Base-by-base conservation (phyloP, 2,329 filamentous ascomycete species). In the Botryotinia convoluta region DNA sequence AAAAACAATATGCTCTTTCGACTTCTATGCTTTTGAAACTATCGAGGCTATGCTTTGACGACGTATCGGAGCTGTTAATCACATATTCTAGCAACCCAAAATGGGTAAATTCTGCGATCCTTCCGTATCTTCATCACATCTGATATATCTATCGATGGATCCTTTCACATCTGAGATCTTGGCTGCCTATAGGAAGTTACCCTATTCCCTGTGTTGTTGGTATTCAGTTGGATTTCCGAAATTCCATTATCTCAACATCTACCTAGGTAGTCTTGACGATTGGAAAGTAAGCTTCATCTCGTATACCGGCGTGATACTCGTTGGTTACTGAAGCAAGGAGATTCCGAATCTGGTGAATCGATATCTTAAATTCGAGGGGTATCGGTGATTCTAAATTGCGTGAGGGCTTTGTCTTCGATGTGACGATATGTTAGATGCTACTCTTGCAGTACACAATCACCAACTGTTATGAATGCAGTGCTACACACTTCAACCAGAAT, bases 101-200 rank as follows among this genome's bases (percentile, higher is more conserved):
- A 35, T 42, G 37, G 64, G 64, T 54, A 39, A 9, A 54, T 54
- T 35, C 39, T 29, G 42, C 42, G 29, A 3, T 35, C 10, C 18
- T 35, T 48, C 32, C 26, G 39, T 29, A 68, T 54, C 35, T 51
- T 26, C 35, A 51, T 54, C 45, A 54, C 26, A 68, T 68, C n/a
- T 39, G 45, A 68, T 20, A 67, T 51, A 51, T 39, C 45, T 67
- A 51, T 37, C 12, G 20, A 65, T 20, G 12, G 29, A n/a, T 51
- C 8, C 29, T 65, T 26, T 37, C 14, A 29, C 14, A 16, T 67
- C 63, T 54, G 35, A 39, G 37, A 39, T 10, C 26, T 54, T 60
- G 67, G 14, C n/a, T 18, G 39, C 51, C 51, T 69, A 44, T 69
- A 60, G 51, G 67, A 69, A 60, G 29, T 60, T n/a, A 26, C 42